Evolutionary conservation across 108 stramenopile species (phyloP).

Genomic region (Fragilariopsis cylindrus): DNA sequence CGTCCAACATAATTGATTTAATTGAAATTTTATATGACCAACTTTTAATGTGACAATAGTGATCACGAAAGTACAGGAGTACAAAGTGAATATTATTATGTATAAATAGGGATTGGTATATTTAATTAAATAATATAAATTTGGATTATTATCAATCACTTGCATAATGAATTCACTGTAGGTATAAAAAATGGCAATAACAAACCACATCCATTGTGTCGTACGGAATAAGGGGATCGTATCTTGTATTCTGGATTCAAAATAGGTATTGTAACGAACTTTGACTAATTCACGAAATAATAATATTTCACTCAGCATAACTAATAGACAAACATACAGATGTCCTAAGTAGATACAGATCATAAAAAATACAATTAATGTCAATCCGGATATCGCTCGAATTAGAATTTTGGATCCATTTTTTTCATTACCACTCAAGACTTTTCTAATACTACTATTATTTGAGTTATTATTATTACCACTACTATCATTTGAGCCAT

Average conservation of each 20-base stretch:
- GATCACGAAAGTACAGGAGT: constrained; percentile 88
- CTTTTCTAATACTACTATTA: no score
- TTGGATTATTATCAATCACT: constrained; percentile 62
- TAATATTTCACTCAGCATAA: no score
- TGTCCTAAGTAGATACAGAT: constrained; percentile 71
- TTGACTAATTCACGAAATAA: constrained; percentile 96
- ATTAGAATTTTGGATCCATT: constrained; percentile 48
- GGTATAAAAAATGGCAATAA: constrained; percentile 89
- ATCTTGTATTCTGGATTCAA: constrained; percentile 61
- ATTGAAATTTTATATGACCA: constrained; percentile 92
- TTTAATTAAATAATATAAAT: constrained; percentile 54
- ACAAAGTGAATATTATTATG: constrained; percentile 72
- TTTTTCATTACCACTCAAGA: constrained; percentile 43
- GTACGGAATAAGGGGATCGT: constrained; percentile 97
- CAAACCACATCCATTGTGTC: constrained; percentile 98
- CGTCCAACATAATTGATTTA: constrained; percentile 97
- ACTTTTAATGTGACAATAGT: constrained; percentile 92
- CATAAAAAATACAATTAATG: constrained; percentile 61
- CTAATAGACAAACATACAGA: constrained; percentile 79
- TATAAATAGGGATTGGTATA: constrained; percentile 60
- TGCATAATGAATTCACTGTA: constrained; percentile 77
- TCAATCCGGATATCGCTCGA: constrained; percentile 47
- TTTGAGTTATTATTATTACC: no score
- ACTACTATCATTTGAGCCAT: no score
- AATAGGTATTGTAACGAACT: constrained; percentile 87